Evolutionary conservation across 2,329 filamentous ascomycete genomes (phyloP).

Genomic region (Penicillium decumbens): DNA sequence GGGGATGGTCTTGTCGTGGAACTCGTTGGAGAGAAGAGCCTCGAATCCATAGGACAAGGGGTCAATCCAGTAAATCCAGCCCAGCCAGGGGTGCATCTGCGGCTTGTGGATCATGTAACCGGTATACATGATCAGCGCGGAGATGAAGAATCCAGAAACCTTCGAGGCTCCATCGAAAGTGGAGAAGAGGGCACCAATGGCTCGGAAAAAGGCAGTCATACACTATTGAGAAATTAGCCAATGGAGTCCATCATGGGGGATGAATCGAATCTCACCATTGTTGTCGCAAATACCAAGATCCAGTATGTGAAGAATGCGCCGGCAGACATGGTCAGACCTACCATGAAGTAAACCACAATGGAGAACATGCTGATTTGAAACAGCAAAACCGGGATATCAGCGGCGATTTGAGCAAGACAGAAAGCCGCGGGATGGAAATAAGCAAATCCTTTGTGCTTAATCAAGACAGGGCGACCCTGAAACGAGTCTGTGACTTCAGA

Average conservation of each 20-base stretch:
- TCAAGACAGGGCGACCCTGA: conserved; percentile 54
- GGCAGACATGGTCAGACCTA: conserved; percentile 51
- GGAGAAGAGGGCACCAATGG: conserved; percentile 52
- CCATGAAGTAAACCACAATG: conserved; percentile 62
- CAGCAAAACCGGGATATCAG: conserved; percentile 53
- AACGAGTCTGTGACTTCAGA: conserved; percentile 64
- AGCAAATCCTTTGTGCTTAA: conserved; percentile 57
- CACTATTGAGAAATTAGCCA: conserved; percentile 31
- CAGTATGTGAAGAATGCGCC: conserved; percentile 60
- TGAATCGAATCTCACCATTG: conserved; percentile 43
- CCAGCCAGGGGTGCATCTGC: conserved; percentile 52
- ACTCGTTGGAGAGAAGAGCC: conserved; percentile 36
- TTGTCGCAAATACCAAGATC: conserved; percentile 49
- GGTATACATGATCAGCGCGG: conserved; percentile 37
- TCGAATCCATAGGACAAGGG: conserved; percentile 40
- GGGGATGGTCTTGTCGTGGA: conserved; percentile 33
- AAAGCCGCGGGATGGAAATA: conserved; percentile 53
- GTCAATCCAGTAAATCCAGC: conserved; percentile 44
- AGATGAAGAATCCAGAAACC: conserved; percentile 39
- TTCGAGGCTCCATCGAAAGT: conserved; percentile 60
- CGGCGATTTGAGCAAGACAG: conserved; percentile 43
- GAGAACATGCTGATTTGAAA: conserved; percentile 58
- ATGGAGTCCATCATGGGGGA: not conserved
- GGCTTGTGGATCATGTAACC: conserved; percentile 46
- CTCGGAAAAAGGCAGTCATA: conserved; percentile 57